Conservation (phyloP, 176 grass and related monocot species). For the Coix lacrymajobi region DNA sequence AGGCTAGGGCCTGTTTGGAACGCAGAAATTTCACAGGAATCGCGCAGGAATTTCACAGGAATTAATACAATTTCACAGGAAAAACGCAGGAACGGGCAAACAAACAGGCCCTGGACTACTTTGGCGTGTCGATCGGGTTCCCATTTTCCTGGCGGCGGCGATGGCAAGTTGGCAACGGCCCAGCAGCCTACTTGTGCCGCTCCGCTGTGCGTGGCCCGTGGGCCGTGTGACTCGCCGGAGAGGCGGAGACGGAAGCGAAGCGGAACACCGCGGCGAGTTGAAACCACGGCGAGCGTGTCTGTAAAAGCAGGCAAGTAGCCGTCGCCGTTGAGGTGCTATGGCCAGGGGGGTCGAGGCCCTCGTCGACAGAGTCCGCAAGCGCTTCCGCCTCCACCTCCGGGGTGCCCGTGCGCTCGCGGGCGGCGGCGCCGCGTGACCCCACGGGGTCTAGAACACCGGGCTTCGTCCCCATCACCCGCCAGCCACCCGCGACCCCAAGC, state of each 20-base stretch:
- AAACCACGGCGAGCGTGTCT: neutral
- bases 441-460: conserved; percentile 7
- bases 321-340: neutral
- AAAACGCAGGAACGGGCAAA: too few relatives aligned
- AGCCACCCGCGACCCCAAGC: conserved; percentile 4
- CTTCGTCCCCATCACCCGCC: neutral
- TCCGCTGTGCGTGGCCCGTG: neutral
- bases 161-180: neutral
- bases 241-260: neutral
- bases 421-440: neutral
- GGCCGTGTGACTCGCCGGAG: neutral
- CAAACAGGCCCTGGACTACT: too few relatives aligned
- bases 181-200: neutral
- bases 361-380: conserved; percentile 20
- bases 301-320: too few relatives aligned
- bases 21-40: too few relatives aligned
- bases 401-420: neutral
- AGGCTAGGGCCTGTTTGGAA: too few relatives aligned
- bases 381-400: conserved; percentile 2
- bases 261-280: neutral
- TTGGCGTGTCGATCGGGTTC: neutral
- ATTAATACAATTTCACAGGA: too few relatives aligned
- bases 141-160: neutral
- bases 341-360: neutral
- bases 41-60: too few relatives aligned